Evolutionary conservation across 768 basidiomycete genomes (phyloP).

Genomic region (Favolaschia claudopus): DNA sequence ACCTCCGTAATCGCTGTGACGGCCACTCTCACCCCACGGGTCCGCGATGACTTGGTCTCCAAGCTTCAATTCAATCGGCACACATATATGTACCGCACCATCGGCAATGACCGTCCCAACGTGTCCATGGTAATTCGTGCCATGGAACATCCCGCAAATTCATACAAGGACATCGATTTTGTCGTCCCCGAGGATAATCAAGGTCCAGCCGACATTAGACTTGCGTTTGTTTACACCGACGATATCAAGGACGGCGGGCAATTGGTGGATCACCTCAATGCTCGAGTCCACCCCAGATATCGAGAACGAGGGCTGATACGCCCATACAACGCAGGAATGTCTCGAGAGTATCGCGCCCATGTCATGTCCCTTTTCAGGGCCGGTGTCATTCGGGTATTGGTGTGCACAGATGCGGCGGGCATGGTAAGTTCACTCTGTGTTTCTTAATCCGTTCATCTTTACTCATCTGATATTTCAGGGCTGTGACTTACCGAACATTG

Average conservation of each 20-base stretch:
- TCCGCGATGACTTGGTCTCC: conserved; percentile 35
- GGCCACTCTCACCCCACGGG: conserved; percentile 38
- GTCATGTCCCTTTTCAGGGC: conserved; percentile 36
- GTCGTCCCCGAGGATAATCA: conserved; percentile 27
- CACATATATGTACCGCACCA: conserved; percentile 28
- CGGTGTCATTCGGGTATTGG: conserved; percentile 34
- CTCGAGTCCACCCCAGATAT: conserved; percentile 11
- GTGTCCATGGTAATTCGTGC: conserved; percentile 43
- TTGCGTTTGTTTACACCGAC: conserved; percentile 41
- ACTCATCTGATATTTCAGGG: conserved; percentile 29
- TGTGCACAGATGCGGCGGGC: conserved; percentile 47
- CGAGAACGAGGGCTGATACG: conserved; percentile 30
- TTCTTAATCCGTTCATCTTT: background rate
- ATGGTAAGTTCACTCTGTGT: conserved; percentile 33
- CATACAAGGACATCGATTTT: conserved; percentile 43
- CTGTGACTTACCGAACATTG: conserved; percentile 43
- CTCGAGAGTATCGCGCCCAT: conserved; percentile 23
- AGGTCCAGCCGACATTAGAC: conserved; percentile 28
- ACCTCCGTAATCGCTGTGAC: conserved; percentile 42
- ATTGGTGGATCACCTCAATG: conserved; percentile 35
- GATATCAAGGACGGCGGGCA: conserved; percentile 31
- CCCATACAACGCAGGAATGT: conserved; percentile 36
- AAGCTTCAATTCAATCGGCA: conserved; percentile 35
- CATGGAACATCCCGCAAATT: conserved; percentile 41
- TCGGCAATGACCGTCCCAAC: conserved; percentile 44